Base-by-base conservation (phyloP, 192 early-diverging fungal genomes). In the Coemansia sp. region DNA sequence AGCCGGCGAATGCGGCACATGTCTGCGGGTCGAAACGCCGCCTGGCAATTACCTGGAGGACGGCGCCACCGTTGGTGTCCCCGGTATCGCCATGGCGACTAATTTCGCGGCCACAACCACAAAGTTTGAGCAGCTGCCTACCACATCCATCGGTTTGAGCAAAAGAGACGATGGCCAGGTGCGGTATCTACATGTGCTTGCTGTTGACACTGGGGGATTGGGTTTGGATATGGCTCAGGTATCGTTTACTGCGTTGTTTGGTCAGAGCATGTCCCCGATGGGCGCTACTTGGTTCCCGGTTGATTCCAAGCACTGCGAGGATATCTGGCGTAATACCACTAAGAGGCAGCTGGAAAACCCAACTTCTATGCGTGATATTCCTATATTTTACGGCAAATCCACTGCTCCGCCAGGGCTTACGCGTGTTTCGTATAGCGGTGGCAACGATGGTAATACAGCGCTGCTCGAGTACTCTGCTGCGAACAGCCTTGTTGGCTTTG, bases 141-240 rank as follows among this genome's bases (percentile, higher is more conserved):
- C 72, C 9, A 70, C 76, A 35, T 43, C 65, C 7, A 18, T 56
- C 1, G 54, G 22, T 0, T 22, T 68, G 39, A 62, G 60, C 22
- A 18, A 36, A 33, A 75, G 64, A 45, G 51, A 69, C 6, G 61
- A 22, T n/a, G 69, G 81, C 5, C 37, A 73, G 2, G 63, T 71
- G 39, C 71, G 76, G 54, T 84, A 58, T 35, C 51, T 80, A 5
- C 75, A 87, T 73, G 86, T 87, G 5, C 61, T 87, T 48, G 86
- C 84, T 15, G 84, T 87, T 8, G 86, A 87, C 45, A 77, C 79
- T n/a, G 86, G 86, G 11, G 86, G 86, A 9, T 62, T 64, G 14
- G 86, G 86, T 2, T 68, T 87, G 52, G 86, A 87, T 60, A 72
- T 87, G 67, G 81, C 84, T 2, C 72, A 73, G 51, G 78, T 84